These are phyloP conservation scores for Quercus lobata DNA, from an alignment of 331 rosid genomes.

Conservation along the genomic window DNA sequence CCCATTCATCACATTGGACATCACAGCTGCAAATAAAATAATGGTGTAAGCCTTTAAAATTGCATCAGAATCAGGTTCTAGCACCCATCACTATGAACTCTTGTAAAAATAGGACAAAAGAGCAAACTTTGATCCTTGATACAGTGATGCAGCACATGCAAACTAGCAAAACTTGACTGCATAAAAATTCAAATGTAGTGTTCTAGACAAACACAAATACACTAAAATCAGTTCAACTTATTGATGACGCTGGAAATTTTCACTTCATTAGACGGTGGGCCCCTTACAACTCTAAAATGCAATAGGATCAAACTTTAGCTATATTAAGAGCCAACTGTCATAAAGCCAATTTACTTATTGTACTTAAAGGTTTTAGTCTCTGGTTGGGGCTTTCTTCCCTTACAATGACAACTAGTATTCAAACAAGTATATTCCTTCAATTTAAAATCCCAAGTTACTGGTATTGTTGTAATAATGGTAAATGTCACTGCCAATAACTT, in stretches of 20 bases:
- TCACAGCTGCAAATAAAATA: neutral
- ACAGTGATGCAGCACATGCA: neutral
- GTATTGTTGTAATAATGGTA: neutral
- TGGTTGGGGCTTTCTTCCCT: neutral
- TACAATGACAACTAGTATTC: neutral
- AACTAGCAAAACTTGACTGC: neutral
- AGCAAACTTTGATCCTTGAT: neutral
- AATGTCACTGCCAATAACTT: neutral
- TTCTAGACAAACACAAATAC: neutral
- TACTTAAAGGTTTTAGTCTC: neutral
- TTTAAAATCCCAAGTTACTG: neutral
- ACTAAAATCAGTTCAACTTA: neutral
- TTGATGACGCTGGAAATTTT: neutral
- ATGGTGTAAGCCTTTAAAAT: neutral
- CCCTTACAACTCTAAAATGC: neutral
- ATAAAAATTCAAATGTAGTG: neutral
- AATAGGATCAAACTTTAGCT: neutral
- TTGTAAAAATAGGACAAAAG: neutral
- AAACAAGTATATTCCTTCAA: neutral
- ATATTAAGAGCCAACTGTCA: neutral
- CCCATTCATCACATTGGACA: neutral
- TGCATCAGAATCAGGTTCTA: neutral
- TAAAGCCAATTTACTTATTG: no score
- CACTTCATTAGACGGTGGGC: neutral
- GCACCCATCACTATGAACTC: neutral